These are phyloP conservation scores for Candida sp. DNA, from an alignment of 1,139 yeast species.

Conservation along the genomic window DNA sequence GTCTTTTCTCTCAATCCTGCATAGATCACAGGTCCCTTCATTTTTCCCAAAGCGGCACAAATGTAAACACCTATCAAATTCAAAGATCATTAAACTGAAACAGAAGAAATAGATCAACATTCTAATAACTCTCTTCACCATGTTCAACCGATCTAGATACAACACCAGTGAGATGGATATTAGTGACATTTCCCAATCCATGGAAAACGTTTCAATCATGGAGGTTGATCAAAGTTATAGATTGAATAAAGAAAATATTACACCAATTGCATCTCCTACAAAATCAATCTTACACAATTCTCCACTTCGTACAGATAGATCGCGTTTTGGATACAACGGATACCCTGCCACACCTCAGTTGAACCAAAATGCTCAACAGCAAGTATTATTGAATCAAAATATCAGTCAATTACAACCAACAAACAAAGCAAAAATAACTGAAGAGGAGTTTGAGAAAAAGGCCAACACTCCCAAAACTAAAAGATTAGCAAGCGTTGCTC, in stretches of 20 bases:
- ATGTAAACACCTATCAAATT: not conserved
- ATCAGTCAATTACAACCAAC: slow-evolving; percentile 27
- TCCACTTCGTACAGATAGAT: slow-evolving; percentile 16
- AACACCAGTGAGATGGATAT: slow-evolving; percentile 3
- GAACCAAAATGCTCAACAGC: slow-evolving; percentile 7
- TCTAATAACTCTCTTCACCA: not conserved
- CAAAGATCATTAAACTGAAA: not conserved
- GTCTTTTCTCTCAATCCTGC: not conserved
- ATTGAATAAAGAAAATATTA: slow-evolving; percentile 43
- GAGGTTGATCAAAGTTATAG: slow-evolving; percentile 36
- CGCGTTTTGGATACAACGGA: slow-evolving; percentile 3
- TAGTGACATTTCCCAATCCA: slow-evolving; percentile 37
- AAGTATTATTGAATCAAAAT: slow-evolving; percentile 16
- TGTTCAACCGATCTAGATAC: not conserved
- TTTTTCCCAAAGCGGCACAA: not conserved
- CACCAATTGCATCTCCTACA: slow-evolving; percentile 40
- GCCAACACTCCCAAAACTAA: slow-evolving; percentile 76
- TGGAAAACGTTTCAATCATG: slow-evolving; percentile 48
- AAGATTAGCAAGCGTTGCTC: slow-evolving; percentile 83
- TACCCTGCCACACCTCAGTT: slow-evolving; percentile 6
- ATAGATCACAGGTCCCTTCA: not conserved
- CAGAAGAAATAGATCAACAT: not conserved
- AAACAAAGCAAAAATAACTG: slow-evolving; percentile 17
- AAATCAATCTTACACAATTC: slow-evolving; percentile 37
- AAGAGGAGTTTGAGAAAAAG: slow-evolving; percentile 51